Evolutionary conservation across 345 rosid genomes (phyloP), one percentile per base, ranked within the genome.

Genomic region (Pugionium cornutum): DNA sequence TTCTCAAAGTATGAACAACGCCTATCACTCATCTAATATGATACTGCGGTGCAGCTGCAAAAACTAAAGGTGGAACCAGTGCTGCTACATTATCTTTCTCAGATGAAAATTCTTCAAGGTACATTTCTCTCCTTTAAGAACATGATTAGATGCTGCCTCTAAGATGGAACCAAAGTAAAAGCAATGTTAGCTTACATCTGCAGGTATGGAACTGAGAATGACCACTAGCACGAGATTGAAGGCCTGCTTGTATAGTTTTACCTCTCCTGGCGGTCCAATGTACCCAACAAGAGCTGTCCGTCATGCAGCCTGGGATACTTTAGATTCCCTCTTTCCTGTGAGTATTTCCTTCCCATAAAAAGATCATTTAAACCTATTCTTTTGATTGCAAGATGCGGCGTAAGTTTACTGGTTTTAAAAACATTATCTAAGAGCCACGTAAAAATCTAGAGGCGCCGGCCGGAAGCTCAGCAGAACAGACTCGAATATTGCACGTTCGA

Each of bases 281-380:
- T 95, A 91, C 75, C 99, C 99, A 9, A 89, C 99, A n/a, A 87
- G 98, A 82, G 90, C 81, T 60, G 98, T 95, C 66, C 97, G 97
- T 35, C 98, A 91, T 86, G 97, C 97, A 36, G 96, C 99, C 18
- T 95, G 99, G 99, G 95, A 84, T 65, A 81, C 97, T 45, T 80
- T 95, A 55, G 97, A 95, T 81, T 82, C 79, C 9, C 95, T 95
- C 64, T 95, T 84, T 60, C 99, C 99, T 0, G 99, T 91, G 65
- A 91, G 99, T 89, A 67, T 27, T 50, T 25, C 36, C 37, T 10
- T 57, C 37, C 8, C 51, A 18, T 28, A 25, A 30, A 7, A 29
- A 46, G 31, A 9, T 40, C 32, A 37, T 57, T 40, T 69, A 46
- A 11, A 37, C 26, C 31, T 40, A 5, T 27, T 37, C 8, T 40